Base-by-base conservation (phyloP, 2,329 filamentous ascomycete genomes). In the Leptoxyphium fumago region DNA sequence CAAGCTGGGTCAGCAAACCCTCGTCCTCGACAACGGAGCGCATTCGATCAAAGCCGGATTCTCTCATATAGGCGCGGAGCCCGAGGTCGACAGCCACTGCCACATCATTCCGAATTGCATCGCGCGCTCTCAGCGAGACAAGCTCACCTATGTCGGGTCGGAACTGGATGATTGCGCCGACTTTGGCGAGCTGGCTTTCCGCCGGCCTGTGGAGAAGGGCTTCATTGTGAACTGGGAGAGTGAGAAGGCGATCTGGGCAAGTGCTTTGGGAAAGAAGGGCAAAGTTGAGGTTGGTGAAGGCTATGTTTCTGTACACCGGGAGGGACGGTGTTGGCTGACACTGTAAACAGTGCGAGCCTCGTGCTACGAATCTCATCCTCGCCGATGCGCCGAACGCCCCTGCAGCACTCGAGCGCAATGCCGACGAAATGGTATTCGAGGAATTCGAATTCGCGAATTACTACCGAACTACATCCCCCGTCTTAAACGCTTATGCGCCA, bases 171-270 rank as follows among this genome's bases (percentile, higher is more conserved):
- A 77, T 46, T 93, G 89, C 62, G 80, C 74, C 50, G 89, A 98
- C 58, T 94, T 86, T 67, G 86, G 87, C 51, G 89, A 95, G 61
- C 77, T 93, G 15, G 74, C 77, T 8, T 94, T 95, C 56, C 77
- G 89, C 1, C 73, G 89, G 0, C 91, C 91, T 0, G 84, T 96
- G 1, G 91, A 98, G 63, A 93, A 88, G 63, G 91, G 91, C 7
- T 96, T 84, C 58, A 72, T 96, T 41, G 88, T 96, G 48, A 95
- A 89, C 59, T 98, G 91, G 91, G 91, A 98, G 63, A 81, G 83
- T 0, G 78, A 98, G 67, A 89, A 85, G 64, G 88, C 91, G 57
- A 85, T 98, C 42, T 98, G 91, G 91, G 87, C 95, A 56, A 78
- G 81, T 53, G 80, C 88, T 47, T 84, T 96, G 57, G 80, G 94